These are phyloP conservation scores for Xylaria digitata DNA, from an alignment of 2,329 filamentous ascomycete genomes.

Conservation along the genomic window DNA sequence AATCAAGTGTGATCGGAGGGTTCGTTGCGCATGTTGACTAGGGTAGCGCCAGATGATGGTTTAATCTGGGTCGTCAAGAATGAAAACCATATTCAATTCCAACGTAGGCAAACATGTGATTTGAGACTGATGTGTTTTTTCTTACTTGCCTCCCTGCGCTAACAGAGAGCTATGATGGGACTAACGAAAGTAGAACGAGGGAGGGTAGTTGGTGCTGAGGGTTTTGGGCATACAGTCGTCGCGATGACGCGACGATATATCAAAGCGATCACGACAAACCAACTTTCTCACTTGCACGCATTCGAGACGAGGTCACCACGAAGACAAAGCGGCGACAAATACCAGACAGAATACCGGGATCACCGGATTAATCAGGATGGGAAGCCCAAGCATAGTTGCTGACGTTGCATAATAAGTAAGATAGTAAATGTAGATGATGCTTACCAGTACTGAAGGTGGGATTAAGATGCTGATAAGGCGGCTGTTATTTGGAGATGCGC, in stretches of 20 bases:
- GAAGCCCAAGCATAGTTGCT: conserved; percentile 7
- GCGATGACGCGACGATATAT: conserved; percentile 35
- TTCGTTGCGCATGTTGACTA: conserved; percentile 17
- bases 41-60: conserved; percentile 6
- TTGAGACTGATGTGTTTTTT: neutral
- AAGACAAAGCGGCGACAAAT: neutral
- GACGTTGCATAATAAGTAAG: conserved; percentile 15
- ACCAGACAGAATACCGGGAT: conserved; percentile 3
- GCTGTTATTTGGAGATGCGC: conserved; percentile 15
- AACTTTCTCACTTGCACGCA: conserved; percentile 39
- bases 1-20: conserved; percentile 3
- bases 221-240: conserved; percentile 22
- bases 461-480: conserved; percentile 25
- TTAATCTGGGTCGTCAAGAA: conserved; percentile 14
- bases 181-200: neutral
- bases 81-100: conserved; percentile 9
- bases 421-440: conserved; percentile 19
- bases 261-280: conserved; percentile 31
- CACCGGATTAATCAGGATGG: conserved; percentile 11
- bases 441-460: conserved; percentile 32
- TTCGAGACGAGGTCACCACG: conserved; percentile 33
- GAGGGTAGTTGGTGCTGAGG: neutral
- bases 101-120: conserved; percentile 10
- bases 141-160: conserved; percentile 11
- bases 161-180: neutral